Base-by-base conservation (phyloP, 495 filamentous ascomycete genomes). In the Talaromyces ruber region DNA sequence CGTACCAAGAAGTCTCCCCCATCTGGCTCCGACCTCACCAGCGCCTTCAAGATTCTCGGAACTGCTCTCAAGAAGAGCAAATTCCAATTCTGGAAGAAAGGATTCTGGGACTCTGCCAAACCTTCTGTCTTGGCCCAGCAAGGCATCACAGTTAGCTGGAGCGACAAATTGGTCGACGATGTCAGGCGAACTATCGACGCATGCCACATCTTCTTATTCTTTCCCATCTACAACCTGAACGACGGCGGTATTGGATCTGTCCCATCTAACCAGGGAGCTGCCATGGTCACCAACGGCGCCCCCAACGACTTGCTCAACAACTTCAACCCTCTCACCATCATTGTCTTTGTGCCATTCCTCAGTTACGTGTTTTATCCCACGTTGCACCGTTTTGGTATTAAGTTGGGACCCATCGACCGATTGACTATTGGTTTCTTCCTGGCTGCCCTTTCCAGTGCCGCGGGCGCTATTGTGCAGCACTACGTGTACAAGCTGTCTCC, bases 231-330 rank as follows among this genome's bases (percentile, higher is more conserved):
- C 65, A 68, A 71, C 64, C 51, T 80, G 43, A 82, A 82, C 64
- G 74, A 81, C 53, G 78, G 78, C 14, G 81, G 81, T 21, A 72
- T 82, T 14, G 79, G 79, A 6, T 69, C 71, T 6, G 70, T 76
- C 6, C 52, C 67, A 12, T 75, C 74, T 51, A 85, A 82, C 68
- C 74, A 87, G 68, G 80, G 76, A 1, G 84, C 84, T 18, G 83
- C 84, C 61, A 79, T 91, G 74, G 77, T 77, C 29, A 88, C 85
- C 4, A 80, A 86, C 64, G 86, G 86, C 21, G 84, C 84, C 0
- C 88, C 88, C 45, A 91, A 90, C 71, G 88, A 91, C 61, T 70
- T 89, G 24, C 81, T 90, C 53, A 72, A 64, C 66, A 91, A 89
- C 74, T 85, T 90, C 72, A 88, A 89, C 74, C 78, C 88, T 6